Conservation (phyloP, 148 eudicot species). For the Amaranthus hypochondriacus region DNA sequence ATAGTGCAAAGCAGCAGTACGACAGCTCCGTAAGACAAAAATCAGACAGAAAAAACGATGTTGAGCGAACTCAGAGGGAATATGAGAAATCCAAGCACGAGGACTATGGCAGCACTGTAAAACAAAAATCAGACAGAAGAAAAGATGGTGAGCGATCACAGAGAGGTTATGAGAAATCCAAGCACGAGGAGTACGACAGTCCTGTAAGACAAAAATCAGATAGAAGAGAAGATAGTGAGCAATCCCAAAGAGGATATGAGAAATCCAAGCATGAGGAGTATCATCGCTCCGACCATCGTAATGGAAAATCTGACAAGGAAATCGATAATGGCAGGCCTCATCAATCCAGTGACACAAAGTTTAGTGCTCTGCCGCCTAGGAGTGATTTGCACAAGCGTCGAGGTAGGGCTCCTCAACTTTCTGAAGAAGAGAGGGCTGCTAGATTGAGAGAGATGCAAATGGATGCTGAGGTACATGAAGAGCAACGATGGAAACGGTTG, state of each 20-base stretch:
- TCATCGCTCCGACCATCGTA: slow-evolving; percentile 14
- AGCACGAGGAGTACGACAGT: slow-evolving; percentile 14
- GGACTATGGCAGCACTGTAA: no score
- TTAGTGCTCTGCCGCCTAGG: slow-evolving; percentile 26
- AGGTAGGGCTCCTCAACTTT: slow-evolving; percentile 44
- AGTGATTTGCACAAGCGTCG: slow-evolving; percentile 41
- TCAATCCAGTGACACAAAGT: slow-evolving; percentile 23
- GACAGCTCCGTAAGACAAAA: slow-evolving; percentile 15
- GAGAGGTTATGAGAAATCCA: slow-evolving; percentile 20
- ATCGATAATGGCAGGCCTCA: slow-evolving; percentile 21
- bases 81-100: background rate
- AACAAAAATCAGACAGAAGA: slow-evolving; percentile 18
- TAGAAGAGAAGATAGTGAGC: slow-evolving; percentile 16
- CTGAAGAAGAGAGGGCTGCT: slow-evolving; percentile 91
- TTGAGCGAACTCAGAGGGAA: slow-evolving; percentile 21
- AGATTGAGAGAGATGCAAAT: slow-evolving; percentile 77
- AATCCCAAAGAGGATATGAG: slow-evolving; percentile 28
- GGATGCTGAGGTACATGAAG: slow-evolving; percentile 92
- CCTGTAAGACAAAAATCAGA: slow-evolving; percentile 13
- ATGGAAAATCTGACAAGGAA: slow-evolving; percentile 26
- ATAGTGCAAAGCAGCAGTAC: slow-evolving; percentile 27
- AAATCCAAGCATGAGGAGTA: slow-evolving; percentile 23
- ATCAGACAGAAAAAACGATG: slow-evolving; percentile 17
- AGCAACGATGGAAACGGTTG: slow-evolving; percentile 80
- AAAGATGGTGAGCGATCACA: slow-evolving; percentile 18